Evolutionary conservation across 108 stramenopile genomes (phyloP), one percentile per base, ranked within the genome.

Genomic region (Cyclotella distinguenda): DNA sequence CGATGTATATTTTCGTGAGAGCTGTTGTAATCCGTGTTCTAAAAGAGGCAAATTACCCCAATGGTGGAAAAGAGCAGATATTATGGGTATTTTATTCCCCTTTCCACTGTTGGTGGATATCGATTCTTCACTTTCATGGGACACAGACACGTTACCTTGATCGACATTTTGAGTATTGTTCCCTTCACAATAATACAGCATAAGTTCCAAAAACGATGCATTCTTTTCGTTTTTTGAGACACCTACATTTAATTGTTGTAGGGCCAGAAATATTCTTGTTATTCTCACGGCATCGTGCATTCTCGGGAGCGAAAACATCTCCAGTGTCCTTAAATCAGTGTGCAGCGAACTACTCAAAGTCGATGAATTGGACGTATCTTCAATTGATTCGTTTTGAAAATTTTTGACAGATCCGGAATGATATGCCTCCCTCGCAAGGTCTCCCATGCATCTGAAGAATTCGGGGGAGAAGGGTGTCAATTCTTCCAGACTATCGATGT

Each of bases 271-370:
- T 9, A 77, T 66, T 2, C 70, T 19, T 9, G 75, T 72, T 13
- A 71, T 51, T 33, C 75, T 34, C 28, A 66, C 62, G 6, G 70
- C 69, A 42, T 71, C 64, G 10, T 66, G 63, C 75, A 64, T 77
- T 58, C 75, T 22, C 18, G 63, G 64, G 10, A 77, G 63, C 10
- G 75, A 77, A 57, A 66, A 77, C 10, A 25, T 34, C 34, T 72
- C 75, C n/a, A 66, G 19, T 3, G 70, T 66, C 6, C 30, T n/a
- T n/a, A 71, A 36, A 0, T 63, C 64, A 8, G 33, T 46, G 22
- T 56, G 55, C 12, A 11, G 6, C 5, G 28, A n/a, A 31, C 27
- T 31, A 15, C 16, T 26, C 5, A 26, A 42, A 46, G 46, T 35
- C 12, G 16, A 38, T 49, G 13, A 10, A 34, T 15, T 13, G 22